phyloP scores from a whole-genome alignment of 371 early-diverging fungal species.

The Syncephalastrum monosporum region DNA sequence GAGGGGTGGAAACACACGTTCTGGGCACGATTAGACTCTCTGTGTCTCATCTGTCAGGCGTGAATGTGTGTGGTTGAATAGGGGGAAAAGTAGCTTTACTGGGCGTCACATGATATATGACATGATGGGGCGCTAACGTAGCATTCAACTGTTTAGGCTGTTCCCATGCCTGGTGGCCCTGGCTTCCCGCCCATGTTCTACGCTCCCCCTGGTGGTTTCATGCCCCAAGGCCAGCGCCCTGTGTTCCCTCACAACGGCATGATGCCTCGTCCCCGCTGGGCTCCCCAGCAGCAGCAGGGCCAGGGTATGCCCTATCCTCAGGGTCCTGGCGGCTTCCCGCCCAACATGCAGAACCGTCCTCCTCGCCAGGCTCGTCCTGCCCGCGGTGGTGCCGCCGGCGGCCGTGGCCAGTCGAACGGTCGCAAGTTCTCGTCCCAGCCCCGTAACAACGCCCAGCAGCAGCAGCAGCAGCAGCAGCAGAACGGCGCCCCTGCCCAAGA shows the following conservation, averaged over 20 bases:
- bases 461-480: conserved; percentile 46
- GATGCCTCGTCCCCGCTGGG: conserved; percentile 81
- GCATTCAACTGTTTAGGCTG: conserved; percentile 11
- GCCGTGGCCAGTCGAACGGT: conserved; percentile 30
- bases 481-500: conserved; percentile 16
- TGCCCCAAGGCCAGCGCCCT: conserved; percentile 65
- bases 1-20: too few relatives aligned
- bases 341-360: conserved; percentile 42
- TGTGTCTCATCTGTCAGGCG: neutral
- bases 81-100: too few relatives aligned
- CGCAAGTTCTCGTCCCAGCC: conserved; percentile 15
- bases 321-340: conserved; percentile 46
- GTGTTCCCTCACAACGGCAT: conserved; percentile 73
- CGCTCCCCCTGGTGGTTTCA: conserved; percentile 53
- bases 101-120: too few relatives aligned
- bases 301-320: conserved; percentile 59
- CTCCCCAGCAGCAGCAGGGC: conserved; percentile 59
- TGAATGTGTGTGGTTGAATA: neutral
- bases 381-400: conserved; percentile 54
- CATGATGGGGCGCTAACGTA: neutral
- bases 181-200: conserved; percentile 58
- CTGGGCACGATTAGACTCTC: neutral
- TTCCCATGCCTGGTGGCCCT: conserved; percentile 47
- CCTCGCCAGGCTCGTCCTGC: conserved; percentile 55
- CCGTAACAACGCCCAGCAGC: conserved; percentile 45